Percentiles rank a stretch among this genome's conserved stretches.
Evolutionary conservation across 2,329 filamentous ascomycete species (phyloP).

Genomic region (Sphaerostilbella broomeana): DNA sequence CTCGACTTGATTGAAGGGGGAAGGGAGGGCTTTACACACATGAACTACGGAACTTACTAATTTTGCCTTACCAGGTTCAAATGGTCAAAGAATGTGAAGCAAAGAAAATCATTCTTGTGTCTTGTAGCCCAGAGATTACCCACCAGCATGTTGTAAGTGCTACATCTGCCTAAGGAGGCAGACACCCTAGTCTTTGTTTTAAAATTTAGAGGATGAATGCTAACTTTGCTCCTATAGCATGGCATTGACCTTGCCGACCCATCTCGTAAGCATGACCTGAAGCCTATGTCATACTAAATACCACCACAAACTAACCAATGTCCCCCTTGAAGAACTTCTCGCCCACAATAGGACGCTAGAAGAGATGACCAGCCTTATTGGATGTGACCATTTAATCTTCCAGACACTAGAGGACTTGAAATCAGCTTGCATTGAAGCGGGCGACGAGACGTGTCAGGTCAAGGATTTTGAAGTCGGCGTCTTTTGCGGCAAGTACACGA

Average conservation of each 20-base stretch:
- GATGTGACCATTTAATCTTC: slow-evolving; percentile 48
- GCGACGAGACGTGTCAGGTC: slow-evolving; percentile 46
- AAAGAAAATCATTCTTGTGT: slow-evolving; percentile 74
- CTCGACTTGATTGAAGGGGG: neutral
- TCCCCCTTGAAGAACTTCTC: slow-evolving; percentile 29
- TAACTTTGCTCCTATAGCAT: slow-evolving; percentile 25
- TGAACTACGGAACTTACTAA: neutral
- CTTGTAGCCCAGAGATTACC: slow-evolving; percentile 74
- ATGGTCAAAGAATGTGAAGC: slow-evolving; percentile 85
- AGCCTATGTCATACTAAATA: neutral
- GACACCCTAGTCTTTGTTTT: neutral
- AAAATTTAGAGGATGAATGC: neutral
- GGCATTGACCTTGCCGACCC: slow-evolving; percentile 43
- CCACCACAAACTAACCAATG: slow-evolving; percentile 2
- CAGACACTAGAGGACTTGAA: slow-evolving; percentile 67
- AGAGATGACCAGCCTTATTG: slow-evolving; percentile 37
- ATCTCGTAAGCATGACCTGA: slow-evolving; percentile 19
- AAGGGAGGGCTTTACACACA: too few species aligned
- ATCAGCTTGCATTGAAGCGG: slow-evolving; percentile 67
- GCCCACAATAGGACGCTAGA: slow-evolving; percentile 33
- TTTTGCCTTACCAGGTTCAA: slow-evolving; percentile 19
- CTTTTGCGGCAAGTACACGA: slow-evolving; percentile 83
- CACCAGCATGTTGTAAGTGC: slow-evolving; percentile 76
- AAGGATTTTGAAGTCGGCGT: slow-evolving; percentile 82
- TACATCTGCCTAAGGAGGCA: neutral